Conservation (phyloP, 164 flowering plant species). For the Protea cynaroides region DNA sequence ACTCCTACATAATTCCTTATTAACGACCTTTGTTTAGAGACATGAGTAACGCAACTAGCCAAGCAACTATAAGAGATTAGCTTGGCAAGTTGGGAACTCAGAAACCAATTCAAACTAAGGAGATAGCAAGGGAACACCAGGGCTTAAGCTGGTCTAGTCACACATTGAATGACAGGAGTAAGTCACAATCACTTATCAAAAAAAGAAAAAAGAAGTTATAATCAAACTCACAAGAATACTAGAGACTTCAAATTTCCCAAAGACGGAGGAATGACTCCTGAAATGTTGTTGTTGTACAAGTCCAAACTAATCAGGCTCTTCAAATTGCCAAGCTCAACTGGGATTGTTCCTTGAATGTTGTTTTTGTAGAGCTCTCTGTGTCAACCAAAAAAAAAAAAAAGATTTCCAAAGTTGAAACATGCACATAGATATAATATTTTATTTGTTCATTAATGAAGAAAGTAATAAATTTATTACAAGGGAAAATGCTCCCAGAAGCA, state of each 20-base stretch:
- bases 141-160: not conserved
- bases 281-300: conserved; percentile 74
- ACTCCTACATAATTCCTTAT: not conserved
- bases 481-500: too few species aligned
- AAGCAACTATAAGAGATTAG: not conserved
- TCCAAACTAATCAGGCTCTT: conserved; percentile 89
- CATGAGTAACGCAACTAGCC: not conserved
- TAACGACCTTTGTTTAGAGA: not conserved
- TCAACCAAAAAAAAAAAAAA: not conserved
- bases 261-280: conserved; percentile 70
- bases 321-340: conserved; percentile 81
- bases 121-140: not conserved
- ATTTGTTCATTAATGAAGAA: too few species aligned
- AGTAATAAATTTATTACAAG: too few species aligned
- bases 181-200: too few species aligned
- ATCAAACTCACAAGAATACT: conserved; percentile 69
- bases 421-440: too few species aligned
- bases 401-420: not conserved
- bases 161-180: not conserved
- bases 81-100: not conserved
- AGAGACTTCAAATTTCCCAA: conserved; percentile 82
- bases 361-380: conserved; percentile 88
- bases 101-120: not conserved
- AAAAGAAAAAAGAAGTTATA: not conserved
- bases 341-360: conserved; percentile 82